Evolutionary conservation across 495 filamentous ascomycete species (phyloP).

Genomic region (Xylaria cubensis): DNA sequence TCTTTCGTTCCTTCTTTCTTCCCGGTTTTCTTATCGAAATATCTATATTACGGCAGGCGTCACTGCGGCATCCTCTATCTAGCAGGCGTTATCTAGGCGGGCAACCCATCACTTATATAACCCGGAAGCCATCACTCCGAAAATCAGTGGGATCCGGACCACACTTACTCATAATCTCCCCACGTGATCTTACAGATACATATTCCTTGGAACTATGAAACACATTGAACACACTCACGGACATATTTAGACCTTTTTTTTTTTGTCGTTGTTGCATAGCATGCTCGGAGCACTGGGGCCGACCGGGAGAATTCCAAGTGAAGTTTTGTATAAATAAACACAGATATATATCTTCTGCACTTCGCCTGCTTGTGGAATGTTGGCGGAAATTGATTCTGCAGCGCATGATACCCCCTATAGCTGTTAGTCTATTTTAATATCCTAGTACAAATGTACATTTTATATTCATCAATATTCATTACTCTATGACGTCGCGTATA

Average conservation of each 20-base stretch:
- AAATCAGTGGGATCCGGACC: neutral
- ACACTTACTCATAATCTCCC: neutral
- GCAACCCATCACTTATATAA: neutral
- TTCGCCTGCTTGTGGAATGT: neutral
- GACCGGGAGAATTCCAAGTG: neutral
- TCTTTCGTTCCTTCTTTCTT: neutral
- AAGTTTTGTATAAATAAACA: neutral
- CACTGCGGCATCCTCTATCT: neutral
- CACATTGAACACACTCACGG: neutral
- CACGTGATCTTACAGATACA: neutral
- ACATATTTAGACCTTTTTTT: neutral
- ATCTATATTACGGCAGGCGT: neutral
- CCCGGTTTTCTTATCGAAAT: neutral
- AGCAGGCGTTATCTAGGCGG: slow-evolving; percentile 11
- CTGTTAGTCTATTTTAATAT: neutral
- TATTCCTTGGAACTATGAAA: neutral
- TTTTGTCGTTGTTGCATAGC: neutral
- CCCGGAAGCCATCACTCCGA: neutral
- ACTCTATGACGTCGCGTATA: neutral
- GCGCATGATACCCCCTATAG: slow-evolving; percentile 10
- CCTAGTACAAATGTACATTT: neutral
- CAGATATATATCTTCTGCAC: neutral
- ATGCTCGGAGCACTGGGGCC: neutral
- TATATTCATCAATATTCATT: neutral
- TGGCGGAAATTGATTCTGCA: slow-evolving; percentile 3